Conservation (phyloP, 768 basidiomycete genomes). For the Boletus subcaerulescens region DNA sequence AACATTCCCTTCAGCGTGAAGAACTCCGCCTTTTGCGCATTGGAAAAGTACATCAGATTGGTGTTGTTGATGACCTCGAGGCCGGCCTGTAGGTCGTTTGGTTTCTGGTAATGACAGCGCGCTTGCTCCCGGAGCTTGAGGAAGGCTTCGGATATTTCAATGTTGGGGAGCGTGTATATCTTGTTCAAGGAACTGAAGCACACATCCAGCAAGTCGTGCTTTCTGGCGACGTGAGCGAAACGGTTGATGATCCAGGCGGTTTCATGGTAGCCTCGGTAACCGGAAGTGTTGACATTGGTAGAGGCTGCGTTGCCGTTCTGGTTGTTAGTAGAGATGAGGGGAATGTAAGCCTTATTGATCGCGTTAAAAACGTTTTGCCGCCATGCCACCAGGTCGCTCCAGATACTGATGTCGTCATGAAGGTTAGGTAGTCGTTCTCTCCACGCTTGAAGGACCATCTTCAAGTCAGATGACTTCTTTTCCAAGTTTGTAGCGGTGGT, state of each 20-base stretch:
- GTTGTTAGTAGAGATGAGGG: slow-evolving; percentile 66
- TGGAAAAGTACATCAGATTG: slow-evolving; percentile 97
- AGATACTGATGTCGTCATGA: slow-evolving; percentile 96
- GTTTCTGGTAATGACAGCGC: slow-evolving; percentile 95
- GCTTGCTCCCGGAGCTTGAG: slow-evolving; percentile 98
- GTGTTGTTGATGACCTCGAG: slow-evolving; percentile 99
- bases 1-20: slow-evolving; percentile 99
- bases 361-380: slow-evolving; percentile 96
- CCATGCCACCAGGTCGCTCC: slow-evolving; percentile 99
- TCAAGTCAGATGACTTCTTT: slow-evolving; percentile 92
- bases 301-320: slow-evolving; percentile 49
- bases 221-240: slow-evolving; percentile 96
- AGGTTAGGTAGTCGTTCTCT: slow-evolving; percentile 93
- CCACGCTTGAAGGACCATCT: slow-evolving; percentile 96
- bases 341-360: slow-evolving; percentile 95
- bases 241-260: slow-evolving; percentile 99
- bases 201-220: slow-evolving; percentile 94
- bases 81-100: slow-evolving; percentile 88
- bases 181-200: slow-evolving; percentile 93
- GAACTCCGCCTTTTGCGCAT: slow-evolving; percentile 94
- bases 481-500: slow-evolving; percentile 90
- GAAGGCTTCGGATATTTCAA: slow-evolving; percentile 99
- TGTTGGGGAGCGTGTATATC: slow-evolving; percentile 98
- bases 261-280: slow-evolving; percentile 96
- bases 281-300: slow-evolving; percentile 73